phyloP scores from a whole-genome alignment of 805 yeast species.

The Teunomyces panamensis region DNA sequence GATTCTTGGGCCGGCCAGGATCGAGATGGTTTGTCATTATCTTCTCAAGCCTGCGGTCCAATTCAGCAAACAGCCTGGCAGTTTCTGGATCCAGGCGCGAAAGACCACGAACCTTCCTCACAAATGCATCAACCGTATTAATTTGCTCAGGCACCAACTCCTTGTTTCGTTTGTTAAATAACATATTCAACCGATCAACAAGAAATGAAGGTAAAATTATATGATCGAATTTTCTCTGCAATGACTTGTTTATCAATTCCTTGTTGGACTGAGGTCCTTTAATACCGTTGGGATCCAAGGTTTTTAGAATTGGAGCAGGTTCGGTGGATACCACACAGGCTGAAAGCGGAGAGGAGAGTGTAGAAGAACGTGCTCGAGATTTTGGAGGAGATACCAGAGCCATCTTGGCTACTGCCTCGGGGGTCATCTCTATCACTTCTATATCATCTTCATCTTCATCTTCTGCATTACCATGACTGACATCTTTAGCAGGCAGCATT shows the following conservation, averaged over 20 bases:
- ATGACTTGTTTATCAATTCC: not conserved
- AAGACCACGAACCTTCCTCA: not conserved
- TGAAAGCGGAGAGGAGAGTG: not conserved
- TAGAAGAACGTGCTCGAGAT: not conserved
- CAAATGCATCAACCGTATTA: not conserved
- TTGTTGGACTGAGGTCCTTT: not conserved
- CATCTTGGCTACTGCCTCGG: not conserved
- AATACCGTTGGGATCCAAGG: not conserved
- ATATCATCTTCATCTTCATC: conserved; percentile 20
- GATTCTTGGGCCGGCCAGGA: conserved; percentile 12
- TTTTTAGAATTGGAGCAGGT: not conserved
- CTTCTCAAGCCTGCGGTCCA: not conserved
- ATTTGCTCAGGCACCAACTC: conserved; percentile 2
- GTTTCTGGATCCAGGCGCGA: not conserved
- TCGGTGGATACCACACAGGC: too few relatives aligned
- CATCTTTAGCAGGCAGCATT: not conserved
- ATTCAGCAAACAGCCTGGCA: not conserved
- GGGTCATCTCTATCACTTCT: conserved; percentile 14
- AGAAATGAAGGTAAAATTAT: not conserved
- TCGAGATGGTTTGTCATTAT: not conserved
- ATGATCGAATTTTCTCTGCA: conserved; percentile 4
- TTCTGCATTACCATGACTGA: not conserved
- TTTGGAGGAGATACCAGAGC: not conserved
- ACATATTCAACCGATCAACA: conserved; percentile 5
- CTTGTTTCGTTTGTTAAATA: conserved; percentile 5